Evolutionary conservation across 73 alveolate genomes (phyloP).

Genomic region (Stentor roeselii): DNA sequence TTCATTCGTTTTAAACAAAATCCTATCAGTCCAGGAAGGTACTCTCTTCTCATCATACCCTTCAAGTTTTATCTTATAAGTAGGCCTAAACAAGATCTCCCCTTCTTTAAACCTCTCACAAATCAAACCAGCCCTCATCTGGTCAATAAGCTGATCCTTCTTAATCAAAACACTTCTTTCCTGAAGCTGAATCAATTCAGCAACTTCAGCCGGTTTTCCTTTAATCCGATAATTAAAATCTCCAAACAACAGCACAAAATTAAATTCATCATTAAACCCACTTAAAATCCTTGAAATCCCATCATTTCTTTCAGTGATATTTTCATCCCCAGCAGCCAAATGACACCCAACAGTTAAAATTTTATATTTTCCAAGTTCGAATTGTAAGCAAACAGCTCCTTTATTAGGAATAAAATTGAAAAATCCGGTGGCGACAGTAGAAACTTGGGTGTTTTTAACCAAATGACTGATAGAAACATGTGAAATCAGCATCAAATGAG

Average conservation of each 20-base stretch:
- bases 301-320: constrained; percentile 53
- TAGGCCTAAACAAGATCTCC: constrained; percentile 73
- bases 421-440: constrained; percentile 73
- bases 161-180: constrained; percentile 36
- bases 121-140: constrained; percentile 51
- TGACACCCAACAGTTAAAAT: constrained; percentile 76
- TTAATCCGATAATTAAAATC: constrained; percentile 82
- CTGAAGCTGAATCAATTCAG: constrained; percentile 28
- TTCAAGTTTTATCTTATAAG: constrained; percentile 63
- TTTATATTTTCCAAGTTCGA: constrained; percentile 53
- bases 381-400: constrained; percentile 83
- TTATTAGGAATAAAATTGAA: constrained; percentile 72
- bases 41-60: constrained; percentile 60
- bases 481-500: constrained; percentile 66
- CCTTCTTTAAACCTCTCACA: constrained; percentile 67
- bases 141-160: constrained; percentile 58
- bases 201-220: constrained; percentile 36
- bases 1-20: constrained; percentile 57
- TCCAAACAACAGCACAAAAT: constrained; percentile 72
- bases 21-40: constrained; percentile 91
- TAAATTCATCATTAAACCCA: constrained; percentile 50
- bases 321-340: constrained; percentile 77
- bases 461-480: constrained; percentile 32
- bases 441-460: constrained; percentile 50
- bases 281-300: constrained; percentile 62